Conservation (phyloP, 1,284 basidiomycete species). For the Microbotryomycetes sp. region DNA sequence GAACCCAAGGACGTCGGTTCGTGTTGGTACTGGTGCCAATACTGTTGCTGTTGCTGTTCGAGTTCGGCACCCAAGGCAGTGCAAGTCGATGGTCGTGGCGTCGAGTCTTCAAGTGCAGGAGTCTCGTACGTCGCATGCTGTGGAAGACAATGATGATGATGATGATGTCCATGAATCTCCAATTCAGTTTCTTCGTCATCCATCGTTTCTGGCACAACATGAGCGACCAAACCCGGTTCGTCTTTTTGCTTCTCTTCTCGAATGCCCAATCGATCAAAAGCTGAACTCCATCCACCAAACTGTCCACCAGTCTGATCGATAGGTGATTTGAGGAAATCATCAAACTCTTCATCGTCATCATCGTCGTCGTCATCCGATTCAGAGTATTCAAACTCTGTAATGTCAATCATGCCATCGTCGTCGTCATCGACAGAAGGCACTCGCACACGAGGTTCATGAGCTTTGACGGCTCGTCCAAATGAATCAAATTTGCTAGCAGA, state of each 20-base stretch:
- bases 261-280: slow-evolving; percentile 6
- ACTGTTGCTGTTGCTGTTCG: neutral
- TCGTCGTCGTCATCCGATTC: slow-evolving; percentile 22
- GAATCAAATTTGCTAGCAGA: slow-evolving; percentile 18
- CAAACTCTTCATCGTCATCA: slow-evolving; percentile 18
- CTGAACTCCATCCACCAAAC: slow-evolving; percentile 5
- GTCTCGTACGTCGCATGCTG: neutral
- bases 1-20: slow-evolving; percentile 4
- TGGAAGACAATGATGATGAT: too few relatives aligned
- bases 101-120: slow-evolving; percentile 10
- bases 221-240: neutral
- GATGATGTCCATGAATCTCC: too few relatives aligned
- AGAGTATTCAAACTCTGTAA: slow-evolving; percentile 29
- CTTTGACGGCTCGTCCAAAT: slow-evolving; percentile 15
- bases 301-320: neutral
- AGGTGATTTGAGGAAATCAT: slow-evolving; percentile 4
- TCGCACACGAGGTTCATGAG: neutral
- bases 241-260: slow-evolving; percentile 4
- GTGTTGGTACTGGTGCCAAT: neutral
- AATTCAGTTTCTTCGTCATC: neutral
- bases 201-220: neutral
- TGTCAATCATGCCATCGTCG: slow-evolving; percentile 23
- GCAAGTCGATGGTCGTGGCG: slow-evolving; percentile 4
- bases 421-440: slow-evolving; percentile 10
- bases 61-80: neutral